Evolutionary conservation across 805 yeast genomes (phyloP).

Genomic region (Blastobotrys peoriensis): DNA sequence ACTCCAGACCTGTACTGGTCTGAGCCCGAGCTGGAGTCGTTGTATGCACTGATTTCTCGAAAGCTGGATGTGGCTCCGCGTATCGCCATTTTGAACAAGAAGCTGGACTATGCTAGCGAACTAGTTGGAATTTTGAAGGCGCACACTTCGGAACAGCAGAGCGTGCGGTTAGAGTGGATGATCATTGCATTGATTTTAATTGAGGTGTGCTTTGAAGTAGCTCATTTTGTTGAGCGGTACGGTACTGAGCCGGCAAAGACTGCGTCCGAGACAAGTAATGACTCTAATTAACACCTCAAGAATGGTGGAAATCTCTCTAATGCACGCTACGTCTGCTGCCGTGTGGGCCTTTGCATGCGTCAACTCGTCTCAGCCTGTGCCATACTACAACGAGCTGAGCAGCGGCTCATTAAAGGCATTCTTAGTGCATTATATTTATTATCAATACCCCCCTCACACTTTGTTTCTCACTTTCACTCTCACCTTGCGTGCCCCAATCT

Average conservation of each 20-base stretch:
- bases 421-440: too few relatives aligned
- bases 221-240: conserved; percentile 62
- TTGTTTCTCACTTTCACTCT: too few relatives aligned
- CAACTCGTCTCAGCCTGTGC: neutral
- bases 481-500: too few relatives aligned
- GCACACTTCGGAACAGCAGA: conserved; percentile 67
- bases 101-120: conserved; percentile 85
- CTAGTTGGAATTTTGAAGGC: conserved; percentile 74
- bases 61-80: conserved; percentile 72
- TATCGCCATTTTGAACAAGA: conserved; percentile 72
- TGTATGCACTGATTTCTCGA: conserved; percentile 65
- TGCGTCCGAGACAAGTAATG: neutral
- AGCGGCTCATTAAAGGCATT: too few relatives aligned
- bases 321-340: neutral
- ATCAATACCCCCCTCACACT: too few relatives aligned
- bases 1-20: conserved; percentile 94
- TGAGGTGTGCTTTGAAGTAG: conserved; percentile 76
- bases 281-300: neutral
- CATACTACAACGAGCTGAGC: neutral
- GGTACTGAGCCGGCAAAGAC: conserved; percentile 2
- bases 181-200: conserved; percentile 76
- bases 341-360: neutral
- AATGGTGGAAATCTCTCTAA: neutral
- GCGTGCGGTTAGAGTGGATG: conserved; percentile 80
- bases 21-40: conserved; percentile 75